These are phyloP conservation scores for Phaeolepiota aurea DNA, from an alignment of 768 basidiomycete species.

Conservation along the genomic window DNA sequence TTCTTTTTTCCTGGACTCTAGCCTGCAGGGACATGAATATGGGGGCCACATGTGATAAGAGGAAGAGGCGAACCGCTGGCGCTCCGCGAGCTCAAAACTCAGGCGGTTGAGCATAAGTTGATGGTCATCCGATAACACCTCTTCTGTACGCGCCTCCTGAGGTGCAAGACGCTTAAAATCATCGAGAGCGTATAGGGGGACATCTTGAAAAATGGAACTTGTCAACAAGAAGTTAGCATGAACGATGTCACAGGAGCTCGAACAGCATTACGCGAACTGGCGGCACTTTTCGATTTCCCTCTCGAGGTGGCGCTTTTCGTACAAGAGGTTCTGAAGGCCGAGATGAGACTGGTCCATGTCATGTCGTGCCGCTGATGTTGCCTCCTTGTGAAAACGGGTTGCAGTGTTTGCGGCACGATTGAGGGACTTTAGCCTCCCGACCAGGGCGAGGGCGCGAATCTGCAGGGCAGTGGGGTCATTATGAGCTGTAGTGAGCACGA, in stretches of 20 bases:
- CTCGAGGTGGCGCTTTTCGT: conserved; percentile 85
- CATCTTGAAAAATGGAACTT: conserved; percentile 88
- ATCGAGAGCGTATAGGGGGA: conserved; percentile 62
- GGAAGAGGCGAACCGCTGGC: conserved; percentile 56
- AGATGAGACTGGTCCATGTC: conserved; percentile 90
- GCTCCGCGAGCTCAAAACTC: conserved; percentile 81
- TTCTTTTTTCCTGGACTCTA: conserved; percentile 64
- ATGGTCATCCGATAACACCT: conserved; percentile 61
- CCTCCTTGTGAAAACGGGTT: conserved; percentile 59
- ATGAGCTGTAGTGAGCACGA: conserved; percentile 39
- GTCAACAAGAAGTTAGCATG: not conserved
- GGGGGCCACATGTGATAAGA: conserved; percentile 5
- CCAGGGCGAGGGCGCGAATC: conserved; percentile 65
- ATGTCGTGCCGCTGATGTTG: conserved; percentile 69
- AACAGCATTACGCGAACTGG: conserved; percentile 70
- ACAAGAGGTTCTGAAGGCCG: conserved; percentile 77
- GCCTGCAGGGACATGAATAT: conserved; percentile 28
- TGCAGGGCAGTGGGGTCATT: conserved; percentile 45
- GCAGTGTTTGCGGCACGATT: conserved; percentile 68
- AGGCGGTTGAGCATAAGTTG: conserved; percentile 84
- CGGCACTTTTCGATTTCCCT: conserved; percentile 90
- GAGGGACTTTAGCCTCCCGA: conserved; percentile 71
- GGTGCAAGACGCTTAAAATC: conserved; percentile 69
- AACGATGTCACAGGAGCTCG: not conserved
- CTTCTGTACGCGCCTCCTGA: conserved; percentile 51